Base-by-base conservation (phyloP, 225 moss, liverwort and hornwort genomes). In the Pseudoscleropodium purum region DNA sequence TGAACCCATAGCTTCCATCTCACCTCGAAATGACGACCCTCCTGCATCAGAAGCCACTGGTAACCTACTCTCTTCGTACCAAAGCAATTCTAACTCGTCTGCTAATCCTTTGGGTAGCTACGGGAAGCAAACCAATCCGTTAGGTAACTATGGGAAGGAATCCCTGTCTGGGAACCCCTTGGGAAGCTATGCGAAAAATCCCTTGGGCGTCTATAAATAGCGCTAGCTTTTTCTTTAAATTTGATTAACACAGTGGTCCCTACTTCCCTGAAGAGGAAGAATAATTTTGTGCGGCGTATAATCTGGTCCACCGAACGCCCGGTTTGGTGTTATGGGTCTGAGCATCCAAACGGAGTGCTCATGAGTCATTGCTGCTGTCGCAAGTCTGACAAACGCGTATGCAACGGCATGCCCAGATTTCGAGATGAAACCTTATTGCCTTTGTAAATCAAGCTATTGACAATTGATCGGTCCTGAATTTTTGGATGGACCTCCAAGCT, bases 131-230 rank as follows among this genome's bases (percentile, higher is more conserved):
- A 75, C 62, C 10, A 91, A 90, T 84, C 88, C 93, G 29, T 79
- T 93, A 43, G 91, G 91, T 62, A 88, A 79, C 74, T 91, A 93
- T 39, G 84, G 86, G 67, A 92, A 90, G 79, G 73, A 89, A 77
- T 24, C 89, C 52, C 39, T 73, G 24, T 81, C 85, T 75, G 82
- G 81, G 31, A 91, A 91, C 37, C 85, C 90, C 60, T 88, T 91
- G 88, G 90, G 93, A 57, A 91, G 90, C 85, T 91, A 91, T 54
- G 85, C 64, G 5, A 93, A 93, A 79, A 94, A 92, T 79, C 91
- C 91, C 56, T 85, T 94, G 75, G 90, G 90, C 62, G 82, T 90
- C 7, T 94, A 93, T 49, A 90, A 91, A 70, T 90, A 90, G 84
- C 68, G 69, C 54, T 60, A 77, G 69, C 75, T 80, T 86, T 41